phyloP scores from a whole-genome alignment of 768 basidiomycete species.

The Favolaschia claudopus region DNA sequence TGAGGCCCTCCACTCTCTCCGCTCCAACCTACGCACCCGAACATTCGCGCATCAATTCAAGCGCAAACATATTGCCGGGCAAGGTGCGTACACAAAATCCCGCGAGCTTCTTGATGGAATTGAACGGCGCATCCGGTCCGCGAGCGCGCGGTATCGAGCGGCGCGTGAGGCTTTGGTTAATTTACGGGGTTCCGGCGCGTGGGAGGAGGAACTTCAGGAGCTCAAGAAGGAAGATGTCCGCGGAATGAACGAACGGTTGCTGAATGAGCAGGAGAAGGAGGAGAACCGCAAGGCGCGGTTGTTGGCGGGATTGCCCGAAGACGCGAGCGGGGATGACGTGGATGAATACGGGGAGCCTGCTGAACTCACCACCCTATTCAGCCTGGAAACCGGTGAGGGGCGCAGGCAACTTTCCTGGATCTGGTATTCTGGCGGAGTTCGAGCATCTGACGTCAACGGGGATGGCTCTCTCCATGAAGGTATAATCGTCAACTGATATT shows the following conservation, averaged over 20 bases:
- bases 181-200: constrained; percentile 19
- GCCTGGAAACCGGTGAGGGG: constrained; percentile 20
- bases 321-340: not conserved
- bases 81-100: constrained; percentile 25
- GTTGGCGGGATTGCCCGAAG: constrained; percentile 16
- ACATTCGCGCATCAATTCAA: constrained; percentile 26
- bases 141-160: constrained; percentile 1
- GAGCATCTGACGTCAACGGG: not conserved
- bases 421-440: constrained; percentile 14
- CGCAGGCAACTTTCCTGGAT: constrained; percentile 25
- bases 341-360: not conserved
- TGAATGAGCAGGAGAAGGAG: constrained; percentile 30
- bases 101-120: constrained; percentile 18
- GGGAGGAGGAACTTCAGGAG: constrained; percentile 14
- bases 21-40: constrained; percentile 20
- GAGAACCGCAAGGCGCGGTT: constrained; percentile 4
- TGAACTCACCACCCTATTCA: constrained; percentile 3
- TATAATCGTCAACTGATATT: not conserved
- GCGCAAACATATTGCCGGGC: constrained; percentile 17
- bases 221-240: constrained; percentile 17
- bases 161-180: constrained; percentile 9
- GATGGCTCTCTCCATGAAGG: constrained; percentile 11
- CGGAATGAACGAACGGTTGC: constrained; percentile 15
- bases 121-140: constrained; percentile 5
- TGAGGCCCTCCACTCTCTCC: constrained; percentile 25